Evolutionary conservation across 225 moss, liverwort and hornwort species (phyloP), one percentile per base, ranked within the genome.

Genomic region (Polytrichum formosum): DNA sequence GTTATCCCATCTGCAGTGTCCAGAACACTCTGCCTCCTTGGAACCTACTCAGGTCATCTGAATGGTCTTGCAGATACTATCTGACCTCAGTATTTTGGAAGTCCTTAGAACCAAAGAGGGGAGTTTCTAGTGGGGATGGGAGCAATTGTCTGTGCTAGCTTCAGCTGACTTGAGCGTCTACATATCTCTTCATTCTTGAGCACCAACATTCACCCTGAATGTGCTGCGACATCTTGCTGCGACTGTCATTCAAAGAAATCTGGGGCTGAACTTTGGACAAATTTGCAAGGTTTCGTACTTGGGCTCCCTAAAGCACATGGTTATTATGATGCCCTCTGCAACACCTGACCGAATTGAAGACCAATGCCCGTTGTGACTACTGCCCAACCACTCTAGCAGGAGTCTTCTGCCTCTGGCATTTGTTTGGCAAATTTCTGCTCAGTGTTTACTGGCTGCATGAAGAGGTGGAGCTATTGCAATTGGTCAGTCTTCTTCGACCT

Each of bases 291-390:
- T 46, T 46, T 46, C 2, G 16, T 46, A 46, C 46, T 16, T 16
- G 16, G 16, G 46, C 46, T 46, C 46, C 46, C 13, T 13, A 46
- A 31, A 31, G 31, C 31, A 78, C 66, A 78, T 78, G 69, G 88
- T 85, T 64, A 75, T 85, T 61, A 85, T 46, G 46, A 88, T 66
- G 85, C 80, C 31, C 85, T 88, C 68, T 88, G 85, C 67, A 82
- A 85, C 61, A 82, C 85, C 35, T 56, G 80, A 85, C 86, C 86
- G 16, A 61, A 83, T 46, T 74, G 83, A n/a, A 78, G 83, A 62
- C 80, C 76, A 30, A 73, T 76, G 26, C 74, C 72, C 46, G 4
- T 46, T 58, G 75, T 82, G 54, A 62, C 82, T 65, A 8, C 63
- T 67, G 70, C 70, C 65, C 27, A 4, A 63, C 62, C 2, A 67